A percentile compares a stretch with the other conserved stretches of the same genome.
Evolutionary conservation across 2,329 filamentous ascomycete species (phyloP).

Genomic region (Aspergillus sp.): DNA sequence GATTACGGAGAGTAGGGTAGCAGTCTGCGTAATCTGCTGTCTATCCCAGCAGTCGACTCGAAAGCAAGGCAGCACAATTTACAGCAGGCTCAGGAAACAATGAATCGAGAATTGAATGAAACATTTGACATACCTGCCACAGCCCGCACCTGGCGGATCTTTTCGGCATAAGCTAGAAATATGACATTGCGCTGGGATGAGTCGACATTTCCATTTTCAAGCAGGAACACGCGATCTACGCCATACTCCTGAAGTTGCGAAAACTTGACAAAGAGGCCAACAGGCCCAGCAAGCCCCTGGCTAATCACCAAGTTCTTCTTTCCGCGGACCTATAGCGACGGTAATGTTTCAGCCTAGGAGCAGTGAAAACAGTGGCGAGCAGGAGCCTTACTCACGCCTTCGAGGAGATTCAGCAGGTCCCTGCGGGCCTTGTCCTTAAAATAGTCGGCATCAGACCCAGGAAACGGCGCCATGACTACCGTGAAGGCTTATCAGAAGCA

Average conservation of each 20-base stretch:
- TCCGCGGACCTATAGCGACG: slow-evolving; percentile 74
- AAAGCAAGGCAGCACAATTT: slow-evolving; percentile 6
- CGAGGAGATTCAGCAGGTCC: slow-evolving; percentile 85
- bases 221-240: slow-evolving; percentile 94
- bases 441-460: slow-evolving; percentile 47
- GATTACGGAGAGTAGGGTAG: slow-evolving; percentile 53
- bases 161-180: slow-evolving; percentile 89
- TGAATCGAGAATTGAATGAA: neutral
- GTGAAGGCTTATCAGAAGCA: slow-evolving; percentile 20
- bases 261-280: slow-evolving; percentile 92
- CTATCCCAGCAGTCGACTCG: slow-evolving; percentile 43
- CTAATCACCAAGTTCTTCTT: slow-evolving; percentile 99
- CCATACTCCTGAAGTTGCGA: slow-evolving; percentile 95
- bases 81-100: slow-evolving; percentile 10
- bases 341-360: slow-evolving; percentile 19
- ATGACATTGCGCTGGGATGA: slow-evolving; percentile 92
- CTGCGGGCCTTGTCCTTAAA: slow-evolving; percentile 66
- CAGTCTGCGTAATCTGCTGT: slow-evolving; percentile 60
- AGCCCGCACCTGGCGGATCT: slow-evolving; percentile 74
- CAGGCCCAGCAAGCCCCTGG: slow-evolving; percentile 80
- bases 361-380: slow-evolving; percentile 16
- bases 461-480: slow-evolving; percentile 42
- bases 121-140: slow-evolving; percentile 73
- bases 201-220: slow-evolving; percentile 94
- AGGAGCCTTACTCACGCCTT: slow-evolving; percentile 74